Evolutionary conservation across 2,329 filamentous ascomycete genomes (phyloP), one percentile per base, ranked within the genome.

Genomic region (Chrysoporthe puriensis): DNA sequence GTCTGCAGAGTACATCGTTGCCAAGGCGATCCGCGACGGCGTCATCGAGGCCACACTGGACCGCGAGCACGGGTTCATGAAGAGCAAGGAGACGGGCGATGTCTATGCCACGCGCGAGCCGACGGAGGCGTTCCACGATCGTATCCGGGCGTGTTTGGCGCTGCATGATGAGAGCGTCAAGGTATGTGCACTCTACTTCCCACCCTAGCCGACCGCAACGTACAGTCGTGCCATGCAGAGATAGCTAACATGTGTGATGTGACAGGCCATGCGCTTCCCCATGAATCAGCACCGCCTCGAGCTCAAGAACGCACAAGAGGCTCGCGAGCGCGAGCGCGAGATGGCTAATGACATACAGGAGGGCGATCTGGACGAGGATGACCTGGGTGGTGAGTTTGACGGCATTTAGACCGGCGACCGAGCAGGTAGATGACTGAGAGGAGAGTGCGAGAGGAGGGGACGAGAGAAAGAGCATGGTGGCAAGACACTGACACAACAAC

Each of bases 291-390:
- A 99, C 81, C 89, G 96, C 21, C 85, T 98, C 66, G 96, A 99
- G 81, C 86, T 99, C 66, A 98, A 97, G 87, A 98, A 97, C 75
- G 96, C 96, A 0, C 95, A 98, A 80, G 96, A 99, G 81, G 96
- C 96, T n/a, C 88, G 96, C 62, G 96, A 99, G 79, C 88, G 96
- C 26, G 96, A 99, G 84, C 88, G 96, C 21, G 96, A 99, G 81
- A 89, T 99, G 85, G 96, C 94, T 71, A 98, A 98, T 86, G 96
- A 99, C 84, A 98, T 99, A 77, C 93, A 97, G 80, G 96, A 98
- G 73, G 96, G 95, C 26, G 96, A 99, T 76, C 86, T 97, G 79
- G 96, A 98, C 74, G 96, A 97, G 75, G 96, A 97, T 76, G 96
- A 98, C 82, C 90, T 96, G 60, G 94, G 93, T 64, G 95, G 94